Base-by-base conservation (phyloP, 2,329 filamentous ascomycete genomes). In the Zymoseptoria crescenta region DNA sequence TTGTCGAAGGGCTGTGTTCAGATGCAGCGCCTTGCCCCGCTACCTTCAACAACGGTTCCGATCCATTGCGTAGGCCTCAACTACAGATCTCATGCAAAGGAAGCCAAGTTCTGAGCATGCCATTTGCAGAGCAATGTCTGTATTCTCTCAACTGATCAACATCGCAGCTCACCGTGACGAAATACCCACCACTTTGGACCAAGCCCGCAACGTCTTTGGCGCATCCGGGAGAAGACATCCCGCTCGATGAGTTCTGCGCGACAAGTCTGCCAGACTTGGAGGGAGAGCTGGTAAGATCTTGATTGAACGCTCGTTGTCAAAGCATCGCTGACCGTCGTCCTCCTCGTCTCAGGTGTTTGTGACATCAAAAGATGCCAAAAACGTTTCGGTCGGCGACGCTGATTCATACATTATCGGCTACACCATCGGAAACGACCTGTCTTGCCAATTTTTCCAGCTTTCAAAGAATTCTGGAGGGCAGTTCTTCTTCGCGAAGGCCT, bases 401-500 rank as follows among this genome's bases (percentile, higher is more conserved):
- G 70, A 78, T 13, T 67, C 72, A 0, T 82, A 83, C 62, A 74
- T 85, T 7, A 78, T 78, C 1, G 83, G 76, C 6, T 85, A 83
- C 66, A 78, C 79, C 0, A 72, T 70, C 29, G 80, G 80, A 29
- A 85, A 85, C 62, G 82, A 85, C 62, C 73, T 85, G 0, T 80
- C 79, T 0, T 75, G 77, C 0, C 76, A 82, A 0, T 81, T 81
- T 61, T 71, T 78, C 35, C 82, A 85, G 62, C 71, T 79, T 3
- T 77, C 83, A 20, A 77, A 79, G 0, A 69, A 68, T 0, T 71
- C 77, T 1, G 80, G 80, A 0, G 81, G 81, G 0, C 82, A 85
- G 65, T 84, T 80, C 79, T 76, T 78, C 0, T 84, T 83, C 62
- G 77, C 74, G 16, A 84, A 84, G 63, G 79, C 80, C 0, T 84